Evolutionary conservation across 768 basidiomycete genomes (phyloP), one percentile per base, ranked within the genome.

Genomic region (Paxillus rubicundulus): DNA sequence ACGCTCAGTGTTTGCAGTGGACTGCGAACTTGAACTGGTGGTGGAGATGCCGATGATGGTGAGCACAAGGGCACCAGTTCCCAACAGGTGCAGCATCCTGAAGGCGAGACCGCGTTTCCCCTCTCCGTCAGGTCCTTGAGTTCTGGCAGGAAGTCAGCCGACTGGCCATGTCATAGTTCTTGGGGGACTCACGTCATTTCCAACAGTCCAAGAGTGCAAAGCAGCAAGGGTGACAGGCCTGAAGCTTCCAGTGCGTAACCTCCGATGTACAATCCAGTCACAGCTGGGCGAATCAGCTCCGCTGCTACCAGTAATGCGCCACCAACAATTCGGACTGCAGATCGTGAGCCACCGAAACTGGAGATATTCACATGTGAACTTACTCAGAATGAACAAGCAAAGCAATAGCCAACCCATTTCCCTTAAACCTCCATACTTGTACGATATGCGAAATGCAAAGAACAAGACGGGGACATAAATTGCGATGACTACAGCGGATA

Each of bases 331-430:
- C 86, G 79, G 41, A 77, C 87, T 87, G 45, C 47, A 30, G 40
- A 50, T 49, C 27, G 24, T 53, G 39, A 55, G 53, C 45, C 40
- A 46, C 47, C 17, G 9, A 17, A 36, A 47, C n/a, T 24, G 7
- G 6, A 28, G 7, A 33, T 46, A 21, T 34, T 8, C 32, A 21
- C 3, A 2, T 33, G 10, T 38, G 12, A 30, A 72, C 82, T 63
- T 55, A 85, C 85, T 67, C 40, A 78, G 55, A 10, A 84, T 76
- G 55, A 88, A 85, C 12, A 85, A 67, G 41, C 80, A 72, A n/a
- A 87, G 73, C 56, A 81, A 79, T n/a, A 87, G 65, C 84, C 84
- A 89, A 53, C 84, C 86, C 28, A 77, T 81, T 64, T 84, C 78
- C 39, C 77, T 73, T 51, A 79, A 66, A 58, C 85, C 74, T 36